Evolutionary conservation across 1,284 basidiomycete genomes (phyloP), one percentile per base, ranked within the genome.

Genomic region (Fomitopsis pinicola): DNA sequence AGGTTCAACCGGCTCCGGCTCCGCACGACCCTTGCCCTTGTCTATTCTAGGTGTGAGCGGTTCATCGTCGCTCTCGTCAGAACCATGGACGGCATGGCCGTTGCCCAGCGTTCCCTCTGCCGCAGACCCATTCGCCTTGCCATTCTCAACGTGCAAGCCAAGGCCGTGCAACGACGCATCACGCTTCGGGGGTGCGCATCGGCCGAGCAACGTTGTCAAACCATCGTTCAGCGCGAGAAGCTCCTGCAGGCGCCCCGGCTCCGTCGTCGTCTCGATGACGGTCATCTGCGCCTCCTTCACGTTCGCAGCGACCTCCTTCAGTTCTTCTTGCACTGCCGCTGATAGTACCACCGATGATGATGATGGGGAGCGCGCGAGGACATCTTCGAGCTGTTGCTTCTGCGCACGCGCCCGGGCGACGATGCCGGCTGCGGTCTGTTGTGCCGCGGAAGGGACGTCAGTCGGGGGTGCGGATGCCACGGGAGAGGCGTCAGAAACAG

Each of bases 171-270:
- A 40, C 12, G 28, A 26, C n/a, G 36, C 17, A 19, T 14, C 17
- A 17, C 19, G 52, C 14, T 73, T 71, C 17, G 69, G 73, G 56
- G 71, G 67, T 8, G 77, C 74, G 2, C 81, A 72, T n/a, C 74
- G 78, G 36, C 78, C 75, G 6, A 89, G 64, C 30, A 86, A 75
- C 0, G 75, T 73, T 5, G 83, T 84, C 12, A 96, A 75, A 45
- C 80, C 76, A 70, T 97, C 94, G 68, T 92, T 94, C 50, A 94
- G 75, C 2, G 68, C 74, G 8, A 96, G 78, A 22, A 95, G 76
- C 48, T 85, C 85, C 64, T 90, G 87, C 68, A 94, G 74, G 19
- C 77, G 76, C 19, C 70, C 70, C 0, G 84, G 80, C 61, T 91
- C 87, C n/a, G 79, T 79, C 1, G 82, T 85, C 48, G 78, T 76